Evolutionary conservation across 805 yeast species (phyloP).

Genomic region (Kluyveromyces wickerhamii): DNA sequence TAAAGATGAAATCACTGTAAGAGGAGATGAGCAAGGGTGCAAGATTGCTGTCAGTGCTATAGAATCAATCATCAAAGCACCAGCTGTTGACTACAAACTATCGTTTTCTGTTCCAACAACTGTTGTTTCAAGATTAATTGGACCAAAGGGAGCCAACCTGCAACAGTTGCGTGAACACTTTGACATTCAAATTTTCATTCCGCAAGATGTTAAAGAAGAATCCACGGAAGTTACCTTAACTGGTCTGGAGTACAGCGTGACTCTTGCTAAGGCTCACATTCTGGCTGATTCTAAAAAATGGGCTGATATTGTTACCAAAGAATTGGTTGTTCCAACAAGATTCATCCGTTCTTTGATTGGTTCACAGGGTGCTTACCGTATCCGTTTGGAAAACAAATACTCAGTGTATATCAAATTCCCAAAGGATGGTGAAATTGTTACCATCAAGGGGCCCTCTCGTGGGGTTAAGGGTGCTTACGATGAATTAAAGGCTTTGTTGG

Average conservation of each 20-base stretch:
- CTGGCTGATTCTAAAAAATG: conserved; percentile 55
- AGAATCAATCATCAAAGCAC: conserved; percentile 22
- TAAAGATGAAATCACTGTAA: conserved; percentile 51
- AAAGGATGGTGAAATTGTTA: conserved; percentile 49
- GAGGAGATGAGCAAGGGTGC: conserved; percentile 65
- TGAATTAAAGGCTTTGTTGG: conserved; percentile 73
- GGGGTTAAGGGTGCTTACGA: conserved; percentile 79
- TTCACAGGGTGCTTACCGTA: conserved; percentile 68
- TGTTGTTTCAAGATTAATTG: conserved; percentile 74
- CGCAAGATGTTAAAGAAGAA: conserved; percentile 37
- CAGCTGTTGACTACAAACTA: conserved; percentile 29
- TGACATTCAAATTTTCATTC: conserved; percentile 70
- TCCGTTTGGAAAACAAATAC: conserved; percentile 82
- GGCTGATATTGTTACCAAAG: conserved; percentile 70
- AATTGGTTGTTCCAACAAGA: conserved; percentile 63
- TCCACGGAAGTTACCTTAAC: conserved; percentile 48
- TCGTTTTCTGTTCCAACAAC: conserved; percentile 54
- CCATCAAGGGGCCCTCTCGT: conserved; percentile 81
- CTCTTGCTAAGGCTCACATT: conserved; percentile 58
- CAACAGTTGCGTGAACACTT: conserved; percentile 61
- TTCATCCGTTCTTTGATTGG: conserved; percentile 83
- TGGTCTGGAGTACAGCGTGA: conserved; percentile 75
- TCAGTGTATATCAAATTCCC: conserved; percentile 77
- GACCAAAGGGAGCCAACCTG: conserved; percentile 77
- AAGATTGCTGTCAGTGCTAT: conserved; percentile 31